Base-by-base conservation (phyloP, 75 land plant genomes). In the Cunninghamia lanceolata region DNA sequence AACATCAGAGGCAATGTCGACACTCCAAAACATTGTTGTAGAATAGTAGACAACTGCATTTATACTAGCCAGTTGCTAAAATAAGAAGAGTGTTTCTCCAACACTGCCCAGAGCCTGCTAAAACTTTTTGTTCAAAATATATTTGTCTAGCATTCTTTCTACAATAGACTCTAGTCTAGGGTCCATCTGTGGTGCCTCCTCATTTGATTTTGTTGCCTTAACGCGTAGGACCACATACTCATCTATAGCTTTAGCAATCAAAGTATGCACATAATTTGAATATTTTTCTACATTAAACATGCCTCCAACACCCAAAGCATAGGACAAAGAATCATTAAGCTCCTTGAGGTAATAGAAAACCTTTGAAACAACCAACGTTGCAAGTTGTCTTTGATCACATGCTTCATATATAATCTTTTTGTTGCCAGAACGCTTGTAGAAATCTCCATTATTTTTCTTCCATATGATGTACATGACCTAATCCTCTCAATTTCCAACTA, bases 41-140 rank as follows among this genome's bases (percentile, higher is more conserved):
- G 99, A 98, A 85, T 96, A 98, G 83, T 98, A 98, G 7, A 98
- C 95, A 19, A 98, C 98, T 39, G 99, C 98, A 93, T 98, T 98
- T 87, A 98, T 96, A 47, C 99, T 98, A 74, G 98, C 96, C 32
- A 98, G n/a, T n/a, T n/a, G n/a, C n/a, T n/a, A n/a, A n/a, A n/a
- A n/a, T n/a, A n/a, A n/a, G n/a, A n/a, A n/a, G n/a, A n/a, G n/a
- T n/a, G n/a, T n/a, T n/a, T n/a, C n/a, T n/a, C n/a, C n/a, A n/a
- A n/a, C 94, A 86, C 95, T 95, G 84, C 99, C 99, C 84, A 96
- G 92, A 15, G 99, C 99, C 86, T 98, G 99, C 85, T 96, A 97
- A 84, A 92, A 96, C 87, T 94, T 95, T 34, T 98, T 95, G 88
- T 98, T 98, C 86, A 79, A 68, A 71, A 98, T 96, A 85, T 98